Evolutionary conservation across 164 flowering plant species (phyloP).

Genomic region (Stephania cephalantha): DNA sequence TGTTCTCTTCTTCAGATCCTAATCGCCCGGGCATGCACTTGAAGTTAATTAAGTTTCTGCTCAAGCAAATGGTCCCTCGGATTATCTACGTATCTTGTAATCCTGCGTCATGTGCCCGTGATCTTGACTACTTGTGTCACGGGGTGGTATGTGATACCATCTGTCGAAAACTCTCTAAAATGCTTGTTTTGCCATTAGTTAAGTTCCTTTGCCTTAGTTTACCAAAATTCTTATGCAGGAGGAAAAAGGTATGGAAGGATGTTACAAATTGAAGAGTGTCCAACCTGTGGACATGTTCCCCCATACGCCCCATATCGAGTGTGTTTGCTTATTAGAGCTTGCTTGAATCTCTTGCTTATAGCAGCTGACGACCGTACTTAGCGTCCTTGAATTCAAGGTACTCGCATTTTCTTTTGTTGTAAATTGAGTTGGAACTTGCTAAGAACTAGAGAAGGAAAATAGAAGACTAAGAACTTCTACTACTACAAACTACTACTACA

Average conservation of each 20-base stretch:
- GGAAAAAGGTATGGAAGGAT: constrained; percentile 65
- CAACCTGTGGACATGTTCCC: constrained; percentile 99
- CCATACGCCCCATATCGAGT: constrained; percentile 97
- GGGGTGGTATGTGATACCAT: constrained; percentile 53
- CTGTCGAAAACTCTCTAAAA: background rate
- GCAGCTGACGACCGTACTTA: background rate
- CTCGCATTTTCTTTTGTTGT: background rate
- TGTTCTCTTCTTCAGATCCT: constrained; percentile 57
- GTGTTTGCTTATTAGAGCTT: constrained; percentile 85
- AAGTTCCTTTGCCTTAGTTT: background rate
- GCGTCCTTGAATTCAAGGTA: background rate
- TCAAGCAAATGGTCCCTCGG: constrained; percentile 64
- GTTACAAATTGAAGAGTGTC: constrained; percentile 64
- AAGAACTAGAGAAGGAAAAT: too few species aligned
- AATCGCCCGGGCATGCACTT: constrained; percentile 99
- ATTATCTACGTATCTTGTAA: constrained; percentile 93
- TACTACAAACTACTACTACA: too few species aligned
- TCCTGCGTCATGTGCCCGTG: constrained; percentile 98
- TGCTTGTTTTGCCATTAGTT: background rate
- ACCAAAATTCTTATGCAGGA: constrained; percentile 35
- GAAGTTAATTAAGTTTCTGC: constrained; percentile 76
- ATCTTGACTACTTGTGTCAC: constrained; percentile 94
- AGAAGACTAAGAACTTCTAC: too few species aligned
- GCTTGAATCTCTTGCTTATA: constrained; percentile 16
- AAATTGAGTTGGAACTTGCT: too few species aligned